Evolutionary conservation across 306 rosid species (phyloP), one percentile per base, ranked within the genome.

Genomic region (Mimosa bimucronata): DNA sequence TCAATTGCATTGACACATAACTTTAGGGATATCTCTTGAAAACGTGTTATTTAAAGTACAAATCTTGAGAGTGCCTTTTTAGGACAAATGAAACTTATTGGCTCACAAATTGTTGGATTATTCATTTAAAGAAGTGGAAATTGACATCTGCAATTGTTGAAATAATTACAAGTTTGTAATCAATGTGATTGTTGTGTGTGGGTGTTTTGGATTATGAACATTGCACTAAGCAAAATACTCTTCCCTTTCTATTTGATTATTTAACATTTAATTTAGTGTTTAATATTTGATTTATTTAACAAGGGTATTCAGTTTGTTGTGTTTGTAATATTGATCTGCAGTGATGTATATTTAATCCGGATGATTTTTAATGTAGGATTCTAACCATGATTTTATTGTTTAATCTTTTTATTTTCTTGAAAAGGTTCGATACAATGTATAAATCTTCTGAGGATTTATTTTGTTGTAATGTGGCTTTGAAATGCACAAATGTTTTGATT

Each of bases 41-140:
- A 58, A 46, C 26, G 16, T n/a, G n/a, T 74, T 26, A 21, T 4
- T 73, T 62, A 4, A 40, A 70, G 55, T 64, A 60, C 48, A 61
- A 18, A 68, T 23, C 34, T 60, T 38, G 29, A 25, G 65, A 29
- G 46, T 30, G 9, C n/a, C n/a, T 38, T 38, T 70, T 6, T 66
- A 18, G 66, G 71, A 41, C 30, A 69, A 69, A n/a, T 41, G 31
- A 75, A 55, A 53, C 52, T 52, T n/a, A n/a, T n/a, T n/a, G n/a
- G 46, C 19, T 74, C 67, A 53, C 12, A 15, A 18, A 66, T 23
- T 12, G 7, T 58, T 14, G 53, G 31, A 52, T 40, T 44, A 11
- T 71, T 61, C 76, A 34, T 50, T 44, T 62, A 0, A 29, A 15
- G 30, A n/a, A 14, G 44, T 68, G 50, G 21, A 15, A 29, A 41